Evolutionary conservation across 192 early-diverging fungal genomes (phyloP).

Genomic region (Gaertneriomyces sp.): DNA sequence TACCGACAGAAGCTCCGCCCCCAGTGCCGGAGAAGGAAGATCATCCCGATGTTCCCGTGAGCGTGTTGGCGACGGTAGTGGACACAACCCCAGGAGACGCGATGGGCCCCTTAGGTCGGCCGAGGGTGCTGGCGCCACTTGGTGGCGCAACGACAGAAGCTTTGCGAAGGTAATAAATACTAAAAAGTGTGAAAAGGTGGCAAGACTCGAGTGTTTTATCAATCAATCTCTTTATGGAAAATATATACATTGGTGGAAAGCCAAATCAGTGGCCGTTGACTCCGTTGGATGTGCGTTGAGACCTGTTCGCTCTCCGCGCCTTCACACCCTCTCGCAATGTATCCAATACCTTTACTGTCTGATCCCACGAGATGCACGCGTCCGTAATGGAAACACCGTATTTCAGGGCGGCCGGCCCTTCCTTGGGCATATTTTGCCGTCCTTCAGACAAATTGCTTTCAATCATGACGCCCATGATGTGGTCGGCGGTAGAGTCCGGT

Average conservation of each 20-base stretch:
- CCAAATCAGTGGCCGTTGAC: no score
- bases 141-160: no score
- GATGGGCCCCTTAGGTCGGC: no score
- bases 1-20: no score
- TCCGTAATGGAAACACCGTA: slow-evolving; percentile 92
- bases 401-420: slow-evolving; percentile 68
- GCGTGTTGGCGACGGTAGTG: no score
- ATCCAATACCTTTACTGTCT: slow-evolving; percentile 75
- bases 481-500: slow-evolving; percentile 30
- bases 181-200: not conserved
- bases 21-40: no score
- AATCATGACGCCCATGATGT: slow-evolving; percentile 93
- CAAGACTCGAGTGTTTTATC: slow-evolving; percentile 1
- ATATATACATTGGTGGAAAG: no score
- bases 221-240: not conserved
- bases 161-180: no score
- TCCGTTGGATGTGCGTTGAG: not conserved
- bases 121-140: no score
- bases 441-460: slow-evolving; percentile 90
- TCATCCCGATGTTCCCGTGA: no score
- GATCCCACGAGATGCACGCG: slow-evolving; percentile 89
- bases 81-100: no score
- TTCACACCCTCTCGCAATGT: slow-evolving; percentile 16
- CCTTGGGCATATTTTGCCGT: slow-evolving; percentile 55
- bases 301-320: slow-evolving; percentile 12